Evolutionary conservation across 2,329 filamentous ascomycete genomes (phyloP).

Genomic region (Penicillium sp.): DNA sequence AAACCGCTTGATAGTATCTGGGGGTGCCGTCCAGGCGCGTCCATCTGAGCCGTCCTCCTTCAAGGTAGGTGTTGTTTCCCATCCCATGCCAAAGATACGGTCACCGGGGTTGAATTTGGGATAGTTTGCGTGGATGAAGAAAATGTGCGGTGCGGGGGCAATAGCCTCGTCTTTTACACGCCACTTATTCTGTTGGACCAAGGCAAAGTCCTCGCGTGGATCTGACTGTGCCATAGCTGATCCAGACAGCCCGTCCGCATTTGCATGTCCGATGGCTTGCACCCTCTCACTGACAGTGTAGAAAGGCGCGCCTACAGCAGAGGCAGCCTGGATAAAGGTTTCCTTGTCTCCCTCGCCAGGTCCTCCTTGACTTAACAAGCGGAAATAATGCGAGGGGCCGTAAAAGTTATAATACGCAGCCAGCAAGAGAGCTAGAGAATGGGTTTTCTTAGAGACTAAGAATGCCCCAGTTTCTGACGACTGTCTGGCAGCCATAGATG

Average conservation of each 20-base stretch:
- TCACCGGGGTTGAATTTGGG: slow-evolving; percentile 44
- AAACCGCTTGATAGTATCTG: slow-evolving; percentile 35
- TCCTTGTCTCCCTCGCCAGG: slow-evolving; percentile 43
- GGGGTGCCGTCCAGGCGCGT: slow-evolving; percentile 38
- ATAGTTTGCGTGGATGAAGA: slow-evolving; percentile 44
- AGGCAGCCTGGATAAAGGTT: slow-evolving; percentile 38
- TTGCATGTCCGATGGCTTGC: slow-evolving; percentile 34
- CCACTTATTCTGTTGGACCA: slow-evolving; percentile 33
- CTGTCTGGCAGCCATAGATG: slow-evolving; percentile 34
- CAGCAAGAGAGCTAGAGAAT: slow-evolving; percentile 35
- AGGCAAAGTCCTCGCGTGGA: slow-evolving; percentile 37
- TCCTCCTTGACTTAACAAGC: slow-evolving; percentile 39
- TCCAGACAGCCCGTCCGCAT: slow-evolving; percentile 28
- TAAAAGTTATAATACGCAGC: slow-evolving; percentile 41
- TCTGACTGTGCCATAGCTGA: slow-evolving; percentile 42
- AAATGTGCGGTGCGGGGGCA: slow-evolving; percentile 33
- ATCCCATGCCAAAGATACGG: slow-evolving; percentile 38
- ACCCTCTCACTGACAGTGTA: slow-evolving; percentile 40
- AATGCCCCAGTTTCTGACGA: slow-evolving; percentile 39
- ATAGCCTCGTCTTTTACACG: slow-evolving; percentile 34
- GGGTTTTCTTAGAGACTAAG: slow-evolving; percentile 38
- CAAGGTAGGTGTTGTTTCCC: slow-evolving; percentile 38
- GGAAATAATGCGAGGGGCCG: slow-evolving; percentile 38
- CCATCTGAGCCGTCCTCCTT: slow-evolving; percentile 36
- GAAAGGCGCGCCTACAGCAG: slow-evolving; percentile 33